Evolutionary conservation across 805 yeast genomes (phyloP).

Genomic region (Starmerella khaoyaiensis): DNA sequence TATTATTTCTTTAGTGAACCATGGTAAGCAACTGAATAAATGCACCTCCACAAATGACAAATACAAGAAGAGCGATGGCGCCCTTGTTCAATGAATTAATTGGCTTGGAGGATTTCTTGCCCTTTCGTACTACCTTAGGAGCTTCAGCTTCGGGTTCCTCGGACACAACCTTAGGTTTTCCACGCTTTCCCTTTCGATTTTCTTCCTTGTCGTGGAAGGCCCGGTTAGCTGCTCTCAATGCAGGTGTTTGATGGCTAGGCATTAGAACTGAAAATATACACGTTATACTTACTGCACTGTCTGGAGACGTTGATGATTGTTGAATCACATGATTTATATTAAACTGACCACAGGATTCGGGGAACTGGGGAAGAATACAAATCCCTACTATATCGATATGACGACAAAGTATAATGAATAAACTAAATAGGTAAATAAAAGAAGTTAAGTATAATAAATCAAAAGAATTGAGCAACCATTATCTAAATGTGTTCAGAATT

Average conservation of each 20-base stretch:
- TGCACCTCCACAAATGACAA: conserved; percentile 74
- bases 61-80: conserved; percentile 36
- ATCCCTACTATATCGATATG: no score
- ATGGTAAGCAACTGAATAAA: conserved; percentile 44
- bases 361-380: no score
- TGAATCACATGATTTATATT: no score
- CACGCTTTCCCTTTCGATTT: conserved; percentile 60
- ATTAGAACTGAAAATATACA: no score
- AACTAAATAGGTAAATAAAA: no score
- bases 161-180: conserved; percentile 24
- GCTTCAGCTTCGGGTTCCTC: conserved; percentile 36
- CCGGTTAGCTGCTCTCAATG: conserved; percentile 76
- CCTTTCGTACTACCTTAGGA: conserved; percentile 40
- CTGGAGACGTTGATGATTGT: no score
- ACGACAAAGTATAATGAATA: no score
- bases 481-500: no score
- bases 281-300: no score
- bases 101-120: not conserved
- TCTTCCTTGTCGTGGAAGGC: conserved; percentile 66
- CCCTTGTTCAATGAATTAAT: conserved; percentile 3
- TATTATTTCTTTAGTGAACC: not conserved
- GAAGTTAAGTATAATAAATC: no score
- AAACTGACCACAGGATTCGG: no score
- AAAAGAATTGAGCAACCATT: no score
- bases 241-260: conserved; percentile 52